Base-by-base conservation (phyloP, 306 rosid genomes). In the Trifolium subterraneum region DNA sequence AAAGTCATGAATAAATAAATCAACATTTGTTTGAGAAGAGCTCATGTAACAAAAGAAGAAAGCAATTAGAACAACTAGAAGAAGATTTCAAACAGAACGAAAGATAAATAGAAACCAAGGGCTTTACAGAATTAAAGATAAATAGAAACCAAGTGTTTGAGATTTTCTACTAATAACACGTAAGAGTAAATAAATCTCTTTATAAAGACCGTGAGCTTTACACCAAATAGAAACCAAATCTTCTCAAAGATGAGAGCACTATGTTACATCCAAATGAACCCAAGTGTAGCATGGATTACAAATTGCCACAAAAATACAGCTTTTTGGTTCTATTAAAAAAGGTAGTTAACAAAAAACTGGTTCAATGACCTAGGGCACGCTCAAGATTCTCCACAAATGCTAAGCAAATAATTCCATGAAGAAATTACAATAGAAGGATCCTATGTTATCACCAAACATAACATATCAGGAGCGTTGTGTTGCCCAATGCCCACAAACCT, bases 231-330 rank as follows among this genome's bases (percentile, higher is more conserved):
- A 44, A 67, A 33, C 23, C 41, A 23, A 44, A 75, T 52, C 55
- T 36, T 42, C 65, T 64, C 65, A 15, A 36, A 64, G 55, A 64
- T 74, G 79, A 64, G 71, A 48, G 19, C 55, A 47, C 60, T 60
- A 45, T 18, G 36, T 52, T 59, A 68, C 50, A 70, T 69, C 10
- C 59, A 47, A 29, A 69, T n/a, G 39, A 54, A 69, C 81, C 42
- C 18, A 69, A 33, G 36, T 36, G 55, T 23, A 47, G 23, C 29
- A 36, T 16, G 25, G 4, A 56, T 35, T 54, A 29, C 22, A 54
- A 39, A 41, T 56, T 68, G 38, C 61, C 39, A 56, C 68, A 56
- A 56, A 76, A 42, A 52, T 4, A 8, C 18, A 55, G 78, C 36
- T 29, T 72, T 25, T 73, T 50, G 20, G 56, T 52, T 51, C 56